These are phyloP conservation scores for Dictyostelium purpureum DNA, from an alignment of 78 protist species.

Conservation along the genomic window DNA sequence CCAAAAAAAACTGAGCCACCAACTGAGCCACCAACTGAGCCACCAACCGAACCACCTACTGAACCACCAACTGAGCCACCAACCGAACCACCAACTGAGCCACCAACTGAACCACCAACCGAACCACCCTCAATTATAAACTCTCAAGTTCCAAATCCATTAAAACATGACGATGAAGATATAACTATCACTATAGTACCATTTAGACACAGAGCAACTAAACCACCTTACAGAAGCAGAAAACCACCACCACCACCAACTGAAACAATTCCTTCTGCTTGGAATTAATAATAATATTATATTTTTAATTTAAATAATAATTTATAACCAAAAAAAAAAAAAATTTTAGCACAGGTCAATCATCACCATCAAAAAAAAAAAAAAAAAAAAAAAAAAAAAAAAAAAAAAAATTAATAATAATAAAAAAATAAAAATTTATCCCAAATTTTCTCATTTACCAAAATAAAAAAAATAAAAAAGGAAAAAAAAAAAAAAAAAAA, in stretches of 20 bases:
- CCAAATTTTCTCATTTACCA: too few species aligned
- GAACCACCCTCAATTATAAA: neutral
- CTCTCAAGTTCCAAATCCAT: neutral
- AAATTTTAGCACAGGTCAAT: too few species aligned
- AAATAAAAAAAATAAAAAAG: too few species aligned
- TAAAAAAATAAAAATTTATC: too few species aligned
- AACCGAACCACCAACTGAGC: neutral
- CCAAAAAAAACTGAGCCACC: neutral
- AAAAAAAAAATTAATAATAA: too few species aligned
- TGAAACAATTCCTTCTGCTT: slow-evolving; percentile 4
- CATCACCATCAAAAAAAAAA: neutral
- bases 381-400: neutral
- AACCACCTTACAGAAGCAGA: neutral
- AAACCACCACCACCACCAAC: neutral
- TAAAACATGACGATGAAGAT: neutral
- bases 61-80: neutral
- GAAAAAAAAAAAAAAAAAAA: neutral
- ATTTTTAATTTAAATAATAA: too few species aligned
- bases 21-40: neutral
- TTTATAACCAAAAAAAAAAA: too few species aligned
- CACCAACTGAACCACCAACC: neutral
- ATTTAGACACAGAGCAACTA: slow-evolving; percentile 3
- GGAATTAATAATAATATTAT: neutral
- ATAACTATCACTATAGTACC: neutral
- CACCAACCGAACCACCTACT: neutral